Percentiles rank a stretch among this genome's conserved stretches.
Conservation (phyloP, 345 rosid genomes). For the rapeseed (Brassica napus) region DNA sequence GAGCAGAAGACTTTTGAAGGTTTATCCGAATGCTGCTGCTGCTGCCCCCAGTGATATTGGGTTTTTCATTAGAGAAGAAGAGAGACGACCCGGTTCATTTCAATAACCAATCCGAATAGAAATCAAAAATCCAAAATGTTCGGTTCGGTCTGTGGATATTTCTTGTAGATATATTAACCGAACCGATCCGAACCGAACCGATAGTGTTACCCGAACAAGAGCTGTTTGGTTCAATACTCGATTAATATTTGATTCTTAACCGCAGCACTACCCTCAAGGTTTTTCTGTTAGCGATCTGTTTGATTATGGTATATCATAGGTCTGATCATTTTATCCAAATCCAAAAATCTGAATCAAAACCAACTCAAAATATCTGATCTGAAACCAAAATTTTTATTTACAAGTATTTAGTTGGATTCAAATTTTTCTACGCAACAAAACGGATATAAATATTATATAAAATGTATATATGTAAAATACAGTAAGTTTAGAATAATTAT, state of each 20-base stretch:
- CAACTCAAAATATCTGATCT: no score
- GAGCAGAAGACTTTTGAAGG: background rate
- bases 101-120: background rate
- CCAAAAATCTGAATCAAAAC: no score
- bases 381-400: no score
- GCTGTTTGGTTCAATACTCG: background rate
- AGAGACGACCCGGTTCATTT: background rate
- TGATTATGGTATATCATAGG: no score
- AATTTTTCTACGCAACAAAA: no score
- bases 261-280: background rate
- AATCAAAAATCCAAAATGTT: background rate
- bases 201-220: background rate
- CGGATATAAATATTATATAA: no score
- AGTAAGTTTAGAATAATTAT: no score
- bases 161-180: background rate
- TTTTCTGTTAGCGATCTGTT: no score
- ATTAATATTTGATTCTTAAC: background rate
- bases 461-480: no score
- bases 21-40: slow-evolving; percentile 10
- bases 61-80: background rate
- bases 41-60: background rate
- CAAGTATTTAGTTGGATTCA: no score
- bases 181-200: background rate
- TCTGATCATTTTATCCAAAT: no score
- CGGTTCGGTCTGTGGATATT: background rate